Evolutionary conservation across 202 grass and related monocot species (phyloP), one percentile per base, ranked within the genome.

Genomic region (Cymbopogon flexuosus): DNA sequence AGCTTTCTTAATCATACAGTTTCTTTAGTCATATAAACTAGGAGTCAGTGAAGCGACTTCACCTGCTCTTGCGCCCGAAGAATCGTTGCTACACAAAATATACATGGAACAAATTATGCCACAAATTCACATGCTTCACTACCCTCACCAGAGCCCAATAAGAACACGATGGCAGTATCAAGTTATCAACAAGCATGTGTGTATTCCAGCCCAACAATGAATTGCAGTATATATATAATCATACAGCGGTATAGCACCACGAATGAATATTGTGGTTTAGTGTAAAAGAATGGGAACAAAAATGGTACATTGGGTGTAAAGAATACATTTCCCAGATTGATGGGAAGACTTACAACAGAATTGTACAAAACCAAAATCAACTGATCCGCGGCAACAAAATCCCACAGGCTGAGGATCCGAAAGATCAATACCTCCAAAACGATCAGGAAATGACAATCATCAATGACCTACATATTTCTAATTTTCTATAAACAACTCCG

Each of bases 401-500:
- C 77, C 75, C 68, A 82, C 73, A 65, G 68, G 68, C 70, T 23
- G 81, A 82, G 73, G 56, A 85, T 65, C 82, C 81, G 18, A 78
- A 79, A 75, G 72, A 85, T 85, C 81, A 69, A 87, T 70, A 78
- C 41, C 41, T 30, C 73, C 78, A 87, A 88, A 88, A 82, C 36
- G 79, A 83, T 62, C 54, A 2, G 29, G 79, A 51, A 85, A 82
- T 59, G 68, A 65, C 78, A 62, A 89, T 75, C 61, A 67, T 72
- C 72, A 54, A 83, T 49, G 77, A 81, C 70, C 85, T 85, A 88
- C 74, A 88, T 88, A 82, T 82, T 88, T 75, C 78, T 70, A 80
- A 80, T 80, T 80, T 59, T 59, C 89, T 91, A 91, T 91, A 74
- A 85, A 88, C 89, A 91, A 71, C 61, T 79, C 61, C 70, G 82